Evolutionary conservation across 2,329 filamentous ascomycete genomes (phyloP), one percentile per base, ranked within the genome.

Genomic region (Talaromyces sp.): DNA sequence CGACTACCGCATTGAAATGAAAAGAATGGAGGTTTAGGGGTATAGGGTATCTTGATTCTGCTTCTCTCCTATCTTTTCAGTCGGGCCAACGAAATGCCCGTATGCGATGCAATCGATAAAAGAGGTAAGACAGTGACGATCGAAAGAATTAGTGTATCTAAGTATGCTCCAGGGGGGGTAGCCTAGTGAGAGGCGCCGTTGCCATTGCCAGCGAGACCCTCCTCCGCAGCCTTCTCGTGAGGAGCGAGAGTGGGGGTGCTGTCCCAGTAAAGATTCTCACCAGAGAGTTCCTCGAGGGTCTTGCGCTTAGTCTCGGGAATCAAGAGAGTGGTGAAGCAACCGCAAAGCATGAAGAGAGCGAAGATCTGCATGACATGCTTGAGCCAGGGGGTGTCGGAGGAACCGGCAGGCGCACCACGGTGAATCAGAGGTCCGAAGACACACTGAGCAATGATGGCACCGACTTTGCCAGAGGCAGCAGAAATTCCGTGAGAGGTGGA

Each of bases 321-420:
- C n/a, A 94, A 78, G 3, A 93, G 79, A 1, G 88, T 88, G 2
- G 87, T 86, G 56, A 91, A 77, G 56, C 86, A 85, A 41, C 91
- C 91, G 61, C 85, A 84, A 6, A 93, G 82, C 91, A 93, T 93
- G 81, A 94, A 93, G 10, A 92, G 81, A 0, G 90, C 89, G 75
- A 91, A 93, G 43, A 93, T 89, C 74, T 92, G 84, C 81, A 94
- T 88, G 43, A 93, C 85, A 64, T 89, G 87, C 74, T 90, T 85
- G 62, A 93, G 83, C 85, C 89, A 90, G 1, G 89, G 90, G 1
- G 77, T 81, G 0, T 84, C 84, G 22, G 80, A 78, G 66, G 84
- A 85, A 17, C 80, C 75, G 8, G 80, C 78, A 0, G 80, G 77
- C 0, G 84, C 80, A 31, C 87, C 89, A 37, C 84, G 83, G 19